phyloP scores from a whole-genome alignment of 1,139 yeast species.

The Martiniozyma asiatica region DNA sequence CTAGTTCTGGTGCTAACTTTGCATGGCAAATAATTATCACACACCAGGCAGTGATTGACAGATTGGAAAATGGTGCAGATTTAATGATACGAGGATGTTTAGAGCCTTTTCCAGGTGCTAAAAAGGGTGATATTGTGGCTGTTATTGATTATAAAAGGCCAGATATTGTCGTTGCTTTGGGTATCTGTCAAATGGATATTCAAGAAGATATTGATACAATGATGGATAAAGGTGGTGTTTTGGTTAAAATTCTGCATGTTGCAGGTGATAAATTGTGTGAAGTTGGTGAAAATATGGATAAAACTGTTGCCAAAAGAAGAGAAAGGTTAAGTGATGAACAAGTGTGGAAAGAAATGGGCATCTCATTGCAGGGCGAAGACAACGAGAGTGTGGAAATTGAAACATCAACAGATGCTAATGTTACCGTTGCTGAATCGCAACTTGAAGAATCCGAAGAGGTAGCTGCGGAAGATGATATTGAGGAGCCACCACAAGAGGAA shows the following conservation, averaged over 20 bases:
- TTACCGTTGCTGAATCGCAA: slow-evolving; percentile 1
- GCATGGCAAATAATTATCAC: too few relatives aligned
- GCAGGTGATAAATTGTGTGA: slow-evolving; percentile 41
- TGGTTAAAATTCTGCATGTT: slow-evolving; percentile 48
- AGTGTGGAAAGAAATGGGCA: not conserved
- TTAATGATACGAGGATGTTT: slow-evolving; percentile 86
- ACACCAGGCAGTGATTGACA: slow-evolving; percentile 58
- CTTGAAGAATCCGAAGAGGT: slow-evolving; percentile 1
- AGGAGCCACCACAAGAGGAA: slow-evolving; percentile 16
- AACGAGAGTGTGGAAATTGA: slow-evolving; percentile 1
- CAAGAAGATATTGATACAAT: slow-evolving; percentile 26
- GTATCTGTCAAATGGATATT: slow-evolving; percentile 42
- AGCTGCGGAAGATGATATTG: slow-evolving; percentile 6
- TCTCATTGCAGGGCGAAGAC: too few relatives aligned
- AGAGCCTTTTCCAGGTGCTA: slow-evolving; percentile 53
- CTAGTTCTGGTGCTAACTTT: too few relatives aligned
- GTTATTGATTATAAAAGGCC: slow-evolving; percentile 55
- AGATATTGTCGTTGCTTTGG: slow-evolving; percentile 62
- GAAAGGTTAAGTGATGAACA: slow-evolving; percentile 1
- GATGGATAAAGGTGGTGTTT: slow-evolving; percentile 49
- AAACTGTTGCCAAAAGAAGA: slow-evolving; percentile 2
- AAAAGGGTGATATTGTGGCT: slow-evolving; percentile 54
- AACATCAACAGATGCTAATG: not conserved
- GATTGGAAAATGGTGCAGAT: slow-evolving; percentile 67
- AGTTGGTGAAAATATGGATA: slow-evolving; percentile 24